Evolutionary conservation across 1,139 yeast genomes (phyloP).

Genomic region (Taphrina confusa): DNA sequence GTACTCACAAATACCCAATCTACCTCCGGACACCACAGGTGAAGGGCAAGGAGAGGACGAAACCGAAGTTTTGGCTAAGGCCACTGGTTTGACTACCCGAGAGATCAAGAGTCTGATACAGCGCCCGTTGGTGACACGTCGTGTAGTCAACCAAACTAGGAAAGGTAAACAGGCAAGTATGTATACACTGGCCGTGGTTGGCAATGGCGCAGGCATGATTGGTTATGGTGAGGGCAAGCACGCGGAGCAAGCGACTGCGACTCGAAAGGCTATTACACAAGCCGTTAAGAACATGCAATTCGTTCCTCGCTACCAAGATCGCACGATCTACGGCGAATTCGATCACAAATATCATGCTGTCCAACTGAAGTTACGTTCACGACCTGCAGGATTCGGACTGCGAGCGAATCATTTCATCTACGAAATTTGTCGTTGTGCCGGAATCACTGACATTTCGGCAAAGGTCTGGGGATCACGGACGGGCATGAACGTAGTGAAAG

Average conservation of each 20-base stretch:
- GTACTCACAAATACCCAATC: slow-evolving; percentile 4
- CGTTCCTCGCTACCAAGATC: slow-evolving; percentile 82
- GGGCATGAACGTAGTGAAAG: slow-evolving; percentile 91
- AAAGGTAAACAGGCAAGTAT: slow-evolving; percentile 88
- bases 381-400: slow-evolving; percentile 82
- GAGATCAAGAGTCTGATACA: slow-evolving; percentile 30
- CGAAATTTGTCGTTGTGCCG: slow-evolving; percentile 91
- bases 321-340: slow-evolving; percentile 86
- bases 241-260: slow-evolving; percentile 74
- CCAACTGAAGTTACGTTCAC: slow-evolving; percentile 73
- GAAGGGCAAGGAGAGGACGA: slow-evolving; percentile 31
- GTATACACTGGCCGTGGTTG: slow-evolving; percentile 85
- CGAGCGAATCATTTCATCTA: slow-evolving; percentile 88
- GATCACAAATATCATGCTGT: slow-evolving; percentile 87
- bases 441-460: slow-evolving; percentile 89
- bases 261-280: slow-evolving; percentile 86
- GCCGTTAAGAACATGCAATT: slow-evolving; percentile 83
- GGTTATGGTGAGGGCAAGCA: slow-evolving; percentile 97
- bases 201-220: slow-evolving; percentile 89
- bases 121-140: slow-evolving; percentile 46
- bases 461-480: slow-evolving; percentile 90
- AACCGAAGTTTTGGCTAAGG: slow-evolving; percentile 30
- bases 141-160: slow-evolving; percentile 88
- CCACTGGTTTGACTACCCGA: slow-evolving; percentile 23
- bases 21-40: slow-evolving; percentile 34